phyloP scores from a whole-genome alignment of 2,329 filamentous ascomycete species.

The Fonsecaea pedrosoi region DNA sequence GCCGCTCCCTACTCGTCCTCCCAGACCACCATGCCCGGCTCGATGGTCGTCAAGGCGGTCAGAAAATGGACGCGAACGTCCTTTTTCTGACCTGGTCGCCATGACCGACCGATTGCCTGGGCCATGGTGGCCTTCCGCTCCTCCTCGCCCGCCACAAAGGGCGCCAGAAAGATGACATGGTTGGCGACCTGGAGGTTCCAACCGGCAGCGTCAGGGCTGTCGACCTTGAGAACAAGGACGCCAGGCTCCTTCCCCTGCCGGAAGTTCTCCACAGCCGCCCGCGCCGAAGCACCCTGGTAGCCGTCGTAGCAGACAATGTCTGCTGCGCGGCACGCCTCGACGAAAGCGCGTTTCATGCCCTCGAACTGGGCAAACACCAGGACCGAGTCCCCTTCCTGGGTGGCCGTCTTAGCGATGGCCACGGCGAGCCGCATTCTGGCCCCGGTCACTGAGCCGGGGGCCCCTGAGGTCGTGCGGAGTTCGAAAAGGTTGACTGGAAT shows the following conservation, averaged over 20 bases:
- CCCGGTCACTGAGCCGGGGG: conserved; percentile 42
- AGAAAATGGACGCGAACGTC: conserved; percentile 65
- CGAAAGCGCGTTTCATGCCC: conserved; percentile 23
- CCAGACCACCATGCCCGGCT: conserved; percentile 28
- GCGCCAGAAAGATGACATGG: conserved; percentile 68
- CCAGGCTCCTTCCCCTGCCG: conserved; percentile 50
- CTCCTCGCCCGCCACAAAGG: conserved; percentile 59
- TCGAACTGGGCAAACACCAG: conserved; percentile 61
- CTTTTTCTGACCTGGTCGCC: conserved; percentile 64
- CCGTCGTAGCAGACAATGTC: conserved; percentile 45
- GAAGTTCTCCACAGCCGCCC: conserved; percentile 50
- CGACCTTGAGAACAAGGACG: conserved; percentile 65
- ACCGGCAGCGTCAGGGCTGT: conserved; percentile 65
- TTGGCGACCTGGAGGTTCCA: conserved; percentile 70
- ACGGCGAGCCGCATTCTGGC: conserved; percentile 58
- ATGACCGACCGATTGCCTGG: conserved; percentile 68
- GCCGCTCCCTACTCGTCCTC: conserved; percentile 36
- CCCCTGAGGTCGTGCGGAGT: neutral
- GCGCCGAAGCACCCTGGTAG: conserved; percentile 37
- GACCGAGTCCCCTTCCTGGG: conserved; percentile 54
- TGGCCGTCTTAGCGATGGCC: conserved; percentile 52
- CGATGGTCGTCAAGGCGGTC: conserved; percentile 18
- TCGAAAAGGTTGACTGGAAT: conserved; percentile 18
- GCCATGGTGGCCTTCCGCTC: conserved; percentile 65
- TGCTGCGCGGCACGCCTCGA: conserved; percentile 24